phyloP scores from a whole-genome alignment of 2,329 filamentous ascomycete species.

The Aspergillus sp. region DNA sequence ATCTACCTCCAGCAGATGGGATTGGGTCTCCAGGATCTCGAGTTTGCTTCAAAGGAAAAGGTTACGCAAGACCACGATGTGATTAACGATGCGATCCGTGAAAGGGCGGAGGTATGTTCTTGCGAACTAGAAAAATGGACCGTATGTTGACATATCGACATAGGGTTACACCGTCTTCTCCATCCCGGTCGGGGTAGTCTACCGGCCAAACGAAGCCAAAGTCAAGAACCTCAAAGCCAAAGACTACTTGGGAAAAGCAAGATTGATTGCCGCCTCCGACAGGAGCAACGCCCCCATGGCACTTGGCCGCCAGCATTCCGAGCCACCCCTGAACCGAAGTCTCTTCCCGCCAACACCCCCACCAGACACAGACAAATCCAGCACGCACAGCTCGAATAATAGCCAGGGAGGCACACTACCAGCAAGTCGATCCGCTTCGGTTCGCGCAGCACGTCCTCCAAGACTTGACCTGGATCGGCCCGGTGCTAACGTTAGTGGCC shows the following conservation, averaged over 20 bases:
- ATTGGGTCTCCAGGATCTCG: conserved; percentile 81
- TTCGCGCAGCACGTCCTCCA: conserved; percentile 41
- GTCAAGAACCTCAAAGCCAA: conserved; percentile 97
- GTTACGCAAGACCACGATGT: conserved; percentile 94
- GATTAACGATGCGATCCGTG: conserved; percentile 91
- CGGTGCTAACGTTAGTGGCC: conserved; percentile 28
- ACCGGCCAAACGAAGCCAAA: conserved; percentile 93
- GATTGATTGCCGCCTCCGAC: conserved; percentile 81
- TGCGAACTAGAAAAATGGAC: background rate
- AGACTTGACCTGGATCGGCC: conserved; percentile 37
- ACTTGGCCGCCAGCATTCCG: background rate
- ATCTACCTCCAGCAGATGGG: conserved; percentile 93
- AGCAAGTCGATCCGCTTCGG: conserved; percentile 43
- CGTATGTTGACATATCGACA: background rate
- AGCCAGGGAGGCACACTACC: conserved; percentile 19
- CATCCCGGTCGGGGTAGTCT: conserved; percentile 91
- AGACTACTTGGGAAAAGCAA: conserved; percentile 94
- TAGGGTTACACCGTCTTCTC: conserved; percentile 98
- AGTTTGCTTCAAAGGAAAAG: conserved; percentile 90
- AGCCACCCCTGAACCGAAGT: conserved; percentile 65
- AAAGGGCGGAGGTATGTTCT: conserved; percentile 71
- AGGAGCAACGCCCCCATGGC: conserved; percentile 67
- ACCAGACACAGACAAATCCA: conserved; percentile 70
- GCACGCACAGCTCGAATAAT: conserved; percentile 18
- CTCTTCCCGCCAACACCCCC: conserved; percentile 98